Percentiles rank a stretch among this genome's conserved stretches.
These are phyloP conservation scores for Populus tomentosa DNA, from an alignment of 441 rosid genomes.

Conservation along the genomic window DNA sequence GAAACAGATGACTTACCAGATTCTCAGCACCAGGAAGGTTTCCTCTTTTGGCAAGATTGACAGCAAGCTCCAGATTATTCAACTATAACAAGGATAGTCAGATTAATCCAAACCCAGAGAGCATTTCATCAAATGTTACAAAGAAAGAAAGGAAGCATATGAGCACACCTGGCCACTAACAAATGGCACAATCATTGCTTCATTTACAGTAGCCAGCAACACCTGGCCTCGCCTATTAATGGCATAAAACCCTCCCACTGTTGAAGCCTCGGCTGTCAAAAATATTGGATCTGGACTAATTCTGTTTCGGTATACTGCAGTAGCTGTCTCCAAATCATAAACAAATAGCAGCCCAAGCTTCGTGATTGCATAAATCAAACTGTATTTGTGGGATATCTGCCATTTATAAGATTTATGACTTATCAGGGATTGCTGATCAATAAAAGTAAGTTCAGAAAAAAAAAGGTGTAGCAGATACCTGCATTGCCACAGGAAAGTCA, in stretches of 20 bases:
- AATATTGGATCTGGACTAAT: slow-evolving; percentile 99
- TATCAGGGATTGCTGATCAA: slow-evolving; percentile 17
- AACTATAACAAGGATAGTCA: slow-evolving; percentile 45
- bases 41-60: slow-evolving; percentile 97
- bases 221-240: slow-evolving; percentile 99
- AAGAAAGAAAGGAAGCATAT: not conserved
- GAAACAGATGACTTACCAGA: slow-evolving; percentile 47
- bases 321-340: slow-evolving; percentile 97
- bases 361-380: slow-evolving; percentile 91
- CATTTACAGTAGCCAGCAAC: slow-evolving; percentile 89
- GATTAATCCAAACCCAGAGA: not conserved
- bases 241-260: slow-evolving; percentile 92
- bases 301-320: slow-evolving; percentile 97
- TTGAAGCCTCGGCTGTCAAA: slow-evolving; percentile 92
- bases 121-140: not conserved
- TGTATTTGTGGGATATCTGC: slow-evolving; percentile 96
- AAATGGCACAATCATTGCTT: slow-evolving; percentile 91
- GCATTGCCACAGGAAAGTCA: slow-evolving; percentile 99
- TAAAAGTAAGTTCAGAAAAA: not conserved
- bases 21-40: slow-evolving; percentile 99
- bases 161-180: slow-evolving; percentile 92
- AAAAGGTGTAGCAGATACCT: slow-evolving; percentile 41
- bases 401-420: slow-evolving; percentile 27
- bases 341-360: slow-evolving; percentile 99
- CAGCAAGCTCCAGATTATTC: slow-evolving; percentile 96